Conservation (phyloP, 139 green algal genomes). For the Chlamydomonas sp. region DNA sequence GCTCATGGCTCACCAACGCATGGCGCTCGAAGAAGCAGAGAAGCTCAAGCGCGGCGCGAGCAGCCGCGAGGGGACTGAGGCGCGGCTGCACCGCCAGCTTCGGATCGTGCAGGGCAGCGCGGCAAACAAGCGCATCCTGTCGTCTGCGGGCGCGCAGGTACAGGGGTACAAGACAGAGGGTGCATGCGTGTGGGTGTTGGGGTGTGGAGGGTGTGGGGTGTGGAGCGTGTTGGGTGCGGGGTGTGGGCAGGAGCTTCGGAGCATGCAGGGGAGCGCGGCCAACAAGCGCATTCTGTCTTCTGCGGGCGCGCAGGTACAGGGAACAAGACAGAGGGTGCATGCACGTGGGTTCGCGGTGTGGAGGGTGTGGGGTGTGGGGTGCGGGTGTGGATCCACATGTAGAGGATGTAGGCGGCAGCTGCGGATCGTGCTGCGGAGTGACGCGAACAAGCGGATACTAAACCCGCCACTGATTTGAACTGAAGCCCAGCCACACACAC, state of each 20-base stretch:
- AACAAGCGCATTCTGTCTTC: constrained; percentile 32
- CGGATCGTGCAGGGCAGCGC: constrained; percentile 55
- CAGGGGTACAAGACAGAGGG: too few species aligned
- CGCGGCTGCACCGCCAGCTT: constrained; percentile 46
- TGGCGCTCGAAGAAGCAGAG: constrained; percentile 28
- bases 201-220: too few species aligned
- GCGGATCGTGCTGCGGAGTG: constrained; percentile 50
- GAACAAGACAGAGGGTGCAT: too few species aligned
- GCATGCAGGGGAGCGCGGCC: constrained; percentile 49
- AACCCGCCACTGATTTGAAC: too few species aligned
- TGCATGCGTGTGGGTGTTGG: too few species aligned
- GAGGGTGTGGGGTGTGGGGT: too few species aligned
- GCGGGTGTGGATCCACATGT: too few species aligned
- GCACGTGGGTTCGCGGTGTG: too few species aligned
- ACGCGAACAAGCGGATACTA: constrained; percentile 32
- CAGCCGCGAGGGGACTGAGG: constrained; percentile 22
- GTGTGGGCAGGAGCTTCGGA: too few species aligned
- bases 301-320: constrained; percentile 11
- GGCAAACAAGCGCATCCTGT: constrained; percentile 32
- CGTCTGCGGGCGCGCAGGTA: constrained; percentile 20
- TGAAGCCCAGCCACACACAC: too few species aligned
- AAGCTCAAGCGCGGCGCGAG: constrained; percentile 22
- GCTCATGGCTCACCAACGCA: constrained; percentile 44
- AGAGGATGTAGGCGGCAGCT: too few species aligned
- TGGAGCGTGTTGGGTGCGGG: too few species aligned